Percentiles rank a stretch among this genome's conserved stretches.
Conservation (phyloP, 2,329 filamentous ascomycete species). For the Colletotrichum sp. region DNA sequence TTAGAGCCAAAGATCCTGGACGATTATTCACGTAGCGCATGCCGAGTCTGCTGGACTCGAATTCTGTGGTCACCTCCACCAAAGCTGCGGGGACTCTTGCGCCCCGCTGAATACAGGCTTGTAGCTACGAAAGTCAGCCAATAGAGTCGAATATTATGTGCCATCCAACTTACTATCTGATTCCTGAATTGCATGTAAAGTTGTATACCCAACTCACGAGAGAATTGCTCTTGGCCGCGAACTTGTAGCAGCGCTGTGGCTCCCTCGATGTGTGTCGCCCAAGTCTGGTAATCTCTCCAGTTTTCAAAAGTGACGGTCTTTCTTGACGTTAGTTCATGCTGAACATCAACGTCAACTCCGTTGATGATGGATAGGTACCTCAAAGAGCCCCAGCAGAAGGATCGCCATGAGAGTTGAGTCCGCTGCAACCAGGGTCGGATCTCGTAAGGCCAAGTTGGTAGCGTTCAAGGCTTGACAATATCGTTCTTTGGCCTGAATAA, state of each 20-base stretch:
- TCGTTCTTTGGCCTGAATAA: conserved; percentile 18
- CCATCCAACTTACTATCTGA: conserved; percentile 26
- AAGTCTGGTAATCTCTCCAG: conserved; percentile 22
- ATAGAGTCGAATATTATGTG: neutral
- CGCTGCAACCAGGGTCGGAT: conserved; percentile 11
- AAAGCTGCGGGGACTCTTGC: conserved; percentile 13
- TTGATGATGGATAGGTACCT: conserved; percentile 12
- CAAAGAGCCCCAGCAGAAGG: conserved; percentile 27
- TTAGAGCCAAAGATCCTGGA: conserved; percentile 1
- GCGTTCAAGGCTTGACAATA: conserved; percentile 23
- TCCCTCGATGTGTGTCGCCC: conserved; percentile 27
- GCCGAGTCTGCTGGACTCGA: neutral
- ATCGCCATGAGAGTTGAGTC: conserved; percentile 29
- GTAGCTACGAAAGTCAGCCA: neutral
- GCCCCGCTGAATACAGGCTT: conserved; percentile 25
- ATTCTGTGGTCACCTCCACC: neutral
- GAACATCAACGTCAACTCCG: neutral
- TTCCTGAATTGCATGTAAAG: conserved; percentile 27
- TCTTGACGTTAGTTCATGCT: neutral
- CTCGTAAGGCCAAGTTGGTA: conserved; percentile 10
- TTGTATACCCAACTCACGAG: conserved; percentile 23
- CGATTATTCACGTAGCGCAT: neutral
- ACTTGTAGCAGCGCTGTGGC: conserved; percentile 26
- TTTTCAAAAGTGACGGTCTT: conserved; percentile 26
- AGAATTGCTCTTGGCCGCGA: conserved; percentile 27